Evolutionary conservation across 306 rosid genomes (phyloP).

Genomic region (Begonia loranthoides): DNA sequence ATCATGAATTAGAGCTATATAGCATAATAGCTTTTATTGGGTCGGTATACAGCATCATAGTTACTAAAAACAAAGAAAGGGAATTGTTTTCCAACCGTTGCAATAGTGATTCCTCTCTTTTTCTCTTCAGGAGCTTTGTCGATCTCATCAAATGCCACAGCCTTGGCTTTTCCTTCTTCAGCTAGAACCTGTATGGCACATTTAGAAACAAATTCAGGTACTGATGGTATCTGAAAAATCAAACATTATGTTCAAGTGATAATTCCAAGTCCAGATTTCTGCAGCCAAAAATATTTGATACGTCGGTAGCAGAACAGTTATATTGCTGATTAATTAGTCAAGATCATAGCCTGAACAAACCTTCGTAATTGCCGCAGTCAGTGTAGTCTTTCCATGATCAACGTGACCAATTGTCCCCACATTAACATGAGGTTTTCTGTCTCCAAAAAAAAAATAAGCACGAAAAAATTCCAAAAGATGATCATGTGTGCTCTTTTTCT

Average conservation of each 20-base stretch:
- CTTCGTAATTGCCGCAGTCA: conserved; percentile 97
- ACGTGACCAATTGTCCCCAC: conserved; percentile 95
- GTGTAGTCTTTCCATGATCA: conserved; percentile 92
- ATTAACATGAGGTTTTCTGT: conserved; percentile 88
- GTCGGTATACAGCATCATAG: too few species aligned
- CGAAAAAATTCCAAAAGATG: too few species aligned
- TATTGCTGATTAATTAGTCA: background rate
- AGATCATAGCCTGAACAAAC: conserved; percentile 22
- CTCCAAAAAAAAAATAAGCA: conserved; percentile 10
- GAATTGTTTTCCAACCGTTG: conserved; percentile 42
- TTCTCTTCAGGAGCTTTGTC: conserved; percentile 98
- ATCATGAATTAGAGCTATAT: background rate
- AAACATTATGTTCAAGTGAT: background rate
- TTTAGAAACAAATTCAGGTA: conserved; percentile 5
- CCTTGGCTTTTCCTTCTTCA: conserved; percentile 93
- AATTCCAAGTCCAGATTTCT: background rate
- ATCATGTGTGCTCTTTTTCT: too few species aligned
- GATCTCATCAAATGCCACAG: conserved; percentile 78
- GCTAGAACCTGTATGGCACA: conserved; percentile 43
- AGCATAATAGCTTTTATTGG: too few species aligned
- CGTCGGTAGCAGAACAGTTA: background rate
- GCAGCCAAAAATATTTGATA: background rate
- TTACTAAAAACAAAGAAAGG: too few species aligned
- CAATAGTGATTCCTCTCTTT: conserved; percentile 91
- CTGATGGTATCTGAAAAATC: background rate